Base-by-base conservation (phyloP, 108 stramenopile genomes). In the Cyclotella distinguenda region DNA sequence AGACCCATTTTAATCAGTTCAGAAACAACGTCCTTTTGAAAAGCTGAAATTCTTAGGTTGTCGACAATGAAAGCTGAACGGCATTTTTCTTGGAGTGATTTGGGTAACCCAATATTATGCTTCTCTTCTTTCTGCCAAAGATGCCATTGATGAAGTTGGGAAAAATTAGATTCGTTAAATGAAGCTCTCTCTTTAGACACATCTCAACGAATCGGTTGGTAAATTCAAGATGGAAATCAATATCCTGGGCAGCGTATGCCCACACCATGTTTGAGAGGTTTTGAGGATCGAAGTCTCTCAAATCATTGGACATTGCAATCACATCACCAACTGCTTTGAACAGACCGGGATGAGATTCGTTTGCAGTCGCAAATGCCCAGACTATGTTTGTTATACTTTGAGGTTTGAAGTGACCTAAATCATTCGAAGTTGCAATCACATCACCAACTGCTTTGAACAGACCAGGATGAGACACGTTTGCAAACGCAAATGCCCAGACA, bases 401-500 rank as follows among this genome's bases (percentile, higher is more conserved):
- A n/a, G 46, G 45, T 30, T 8, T 4, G 16, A 21, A 31, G 22
- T 6, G 3, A 16, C 3, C 15, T n/a, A 12, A 54, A 54, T 6
- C 18, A 6, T 6, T 54, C n/a, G 4, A 34, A 16, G n/a, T n/a
- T 3, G 25, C 6, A 21, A 54, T 32, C 6, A 16, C 19, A 16
- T 34, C 32, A 34, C 32, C 32, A 34, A 34, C 15, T 32, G 3
- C 25, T 16, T 54, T n/a, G 32, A 34, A 54, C n/a, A 66, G 13
- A 0, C 38, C 18, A 31, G 23, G 28, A 44, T 66, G 36, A 12
- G 25, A 1, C 2, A 31, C 22, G 9, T 10, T 42, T 5, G 64
- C 64, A n/a, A 38, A 54, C 0, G 64, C 64, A 53, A 22, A 66
- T 42, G 64, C 64, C 64, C 64, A 66, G 2, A 47, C 52, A 4